Base-by-base conservation (phyloP, 2,329 filamentous ascomycete species). In the Ascochyta lentis region DNA sequence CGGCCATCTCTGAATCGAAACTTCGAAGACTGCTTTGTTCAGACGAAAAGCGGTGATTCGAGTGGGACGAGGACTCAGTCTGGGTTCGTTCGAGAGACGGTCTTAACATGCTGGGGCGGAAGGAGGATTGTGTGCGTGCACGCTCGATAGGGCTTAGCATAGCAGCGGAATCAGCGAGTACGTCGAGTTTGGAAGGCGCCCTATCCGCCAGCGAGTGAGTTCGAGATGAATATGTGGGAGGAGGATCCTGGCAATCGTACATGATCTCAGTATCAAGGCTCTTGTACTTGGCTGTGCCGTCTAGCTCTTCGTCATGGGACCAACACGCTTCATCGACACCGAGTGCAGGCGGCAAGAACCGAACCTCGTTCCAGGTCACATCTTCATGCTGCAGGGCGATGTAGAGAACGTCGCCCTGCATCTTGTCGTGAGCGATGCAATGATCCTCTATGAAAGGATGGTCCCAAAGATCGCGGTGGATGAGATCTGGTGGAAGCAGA, bases 221-320 rank as follows among this genome's bases (percentile, higher is more conserved):
- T 70, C 73, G 71, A 58, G 74, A 76, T 55, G 72, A 74, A 70
- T 77, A 77, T 43, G 73, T 75, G 37, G 75, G 75, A 67, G 76
- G 75, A 71, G 74, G 73, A 64, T 76, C 71, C 66, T 74, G 72
- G 61, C 75, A 76, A 59, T 76, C 73, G 70, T 77, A 76, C 73
- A 77, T 77, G 56, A 76, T 71, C 61, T 77, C 74, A 41, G 73
- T 70, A 58, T 76, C 71, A 64, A 75, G 56, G 62, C 68, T 73
- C 66, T 72, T 73, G 62, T 67, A 72, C 49, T 68, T 74, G 59
- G 65, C 63, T 22, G 66, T 61, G 40, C 75, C 74, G 54, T 78
- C 75, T 9, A 78, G 69, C 50, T 76, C 74, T 48, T 73, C 72
- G 38, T 77, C 73, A 47, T 74, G 72, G 27, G 61, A 65, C 76